Base-by-base conservation (phyloP, 177 flowering plant genomes). In the Telopea speciosissima region DNA sequence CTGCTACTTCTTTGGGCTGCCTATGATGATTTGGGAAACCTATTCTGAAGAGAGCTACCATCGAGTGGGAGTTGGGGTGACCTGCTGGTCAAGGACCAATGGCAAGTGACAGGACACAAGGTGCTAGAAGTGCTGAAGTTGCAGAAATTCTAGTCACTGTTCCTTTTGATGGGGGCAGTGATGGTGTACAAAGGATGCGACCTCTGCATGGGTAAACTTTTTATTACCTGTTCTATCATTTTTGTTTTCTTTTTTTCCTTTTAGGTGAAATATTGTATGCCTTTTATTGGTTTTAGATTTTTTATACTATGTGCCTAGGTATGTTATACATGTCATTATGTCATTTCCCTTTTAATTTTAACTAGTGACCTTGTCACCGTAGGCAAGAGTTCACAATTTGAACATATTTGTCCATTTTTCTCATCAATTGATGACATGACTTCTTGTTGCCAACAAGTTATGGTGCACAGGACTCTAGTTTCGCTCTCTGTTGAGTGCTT, bases 121-220 rank as follows among this genome's bases (percentile, higher is more conserved):
- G 54, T 28, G 66, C 21, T 11, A 78, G 70, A 54, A 72, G 73
- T 73, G 69, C 74, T 60, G 78, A 80, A 56, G 62, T 61, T 66
- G 25, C 40, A 36, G 67, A 80, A 56, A 56, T 61, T 66, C 44
- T 26, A 36, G 67, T 62, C 22, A 62, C 70, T 72, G 67, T 79
- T 73, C 71, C 80, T 24, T 52, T 76, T 28, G 86, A 85, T 66
- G 88, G 86, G 72, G 62, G 68, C 67, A 79, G 68, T 60, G 82
- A 80, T 56, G 79, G 84, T 59, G 33, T 71, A 65, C 89, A 77
- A 72, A 88, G 78, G 73, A 73, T 74, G 49, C 86, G 89, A 68
- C 81, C 87, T 62, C 76, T 79, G 25, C 88, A 86, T 67, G 96
- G 98, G 98, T 93, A 89, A 69, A 24, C 23, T 66, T 65, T 42